phyloP scores from a whole-genome alignment of 345 rosid genomes.

The Heritiera littoralis region DNA sequence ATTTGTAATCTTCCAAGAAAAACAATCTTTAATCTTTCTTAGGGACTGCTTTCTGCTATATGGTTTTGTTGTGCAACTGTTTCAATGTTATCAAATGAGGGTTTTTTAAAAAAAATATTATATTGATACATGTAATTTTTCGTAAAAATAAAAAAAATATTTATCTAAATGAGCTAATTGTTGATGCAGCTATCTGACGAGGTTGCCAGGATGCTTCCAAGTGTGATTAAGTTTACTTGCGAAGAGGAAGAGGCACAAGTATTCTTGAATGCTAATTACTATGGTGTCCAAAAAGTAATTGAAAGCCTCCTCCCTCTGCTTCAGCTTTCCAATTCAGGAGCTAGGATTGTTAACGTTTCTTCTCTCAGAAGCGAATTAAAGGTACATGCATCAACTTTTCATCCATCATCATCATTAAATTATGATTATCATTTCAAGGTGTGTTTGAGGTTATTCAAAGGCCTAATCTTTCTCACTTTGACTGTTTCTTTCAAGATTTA shows the following conservation, averaged over 20 bases:
- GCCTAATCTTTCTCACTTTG: too few species aligned
- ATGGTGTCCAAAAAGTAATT: constrained; percentile 38
- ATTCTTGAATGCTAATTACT: constrained; percentile 55
- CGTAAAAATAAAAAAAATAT: too few species aligned
- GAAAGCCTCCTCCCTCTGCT: constrained; percentile 51
- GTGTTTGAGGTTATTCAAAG: too few species aligned
- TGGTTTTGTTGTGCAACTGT: not conserved
- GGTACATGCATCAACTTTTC: too few species aligned
- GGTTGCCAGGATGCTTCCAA: constrained; percentile 32
- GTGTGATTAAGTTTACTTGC: constrained; percentile 37
- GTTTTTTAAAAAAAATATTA: too few species aligned
- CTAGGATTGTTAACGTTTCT: constrained; percentile 53
- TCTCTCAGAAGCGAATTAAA: constrained; percentile 50
- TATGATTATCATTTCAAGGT: too few species aligned
- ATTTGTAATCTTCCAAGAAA: not conserved
- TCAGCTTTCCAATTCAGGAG: constrained; percentile 47
- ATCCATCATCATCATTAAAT: too few species aligned
- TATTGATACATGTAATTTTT: too few species aligned
- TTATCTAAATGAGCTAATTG: too few species aligned
- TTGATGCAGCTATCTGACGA: constrained; percentile 47
- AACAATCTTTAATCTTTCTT: not conserved
- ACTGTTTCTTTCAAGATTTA: too few species aligned
- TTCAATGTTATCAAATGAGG: not conserved
- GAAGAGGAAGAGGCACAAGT: constrained; percentile 42
- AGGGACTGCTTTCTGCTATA: too few species aligned